Conservation (phyloP, 441 rosid genomes). For the Erodium moschatum region DNA sequence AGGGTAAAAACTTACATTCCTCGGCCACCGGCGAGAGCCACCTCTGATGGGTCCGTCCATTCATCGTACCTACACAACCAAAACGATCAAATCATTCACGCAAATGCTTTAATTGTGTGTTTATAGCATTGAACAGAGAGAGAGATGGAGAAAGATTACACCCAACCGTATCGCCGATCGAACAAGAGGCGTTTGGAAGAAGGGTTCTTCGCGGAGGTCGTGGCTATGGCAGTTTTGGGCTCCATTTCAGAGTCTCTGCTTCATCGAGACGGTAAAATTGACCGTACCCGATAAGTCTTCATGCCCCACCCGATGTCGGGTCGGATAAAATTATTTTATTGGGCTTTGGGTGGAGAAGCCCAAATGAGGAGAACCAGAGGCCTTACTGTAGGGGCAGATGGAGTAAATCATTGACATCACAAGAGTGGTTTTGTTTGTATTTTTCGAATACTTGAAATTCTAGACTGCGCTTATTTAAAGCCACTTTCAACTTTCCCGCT, state of each 20-base stretch:
- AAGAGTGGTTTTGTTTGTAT: not conserved
- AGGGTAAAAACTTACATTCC: constrained; percentile 38
- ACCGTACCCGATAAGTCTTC: too few species aligned
- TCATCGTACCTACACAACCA: constrained; percentile 38
- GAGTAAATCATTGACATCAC: not conserved
- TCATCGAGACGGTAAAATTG: too few species aligned
- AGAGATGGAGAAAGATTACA: constrained; percentile 24
- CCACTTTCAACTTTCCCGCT: constrained; percentile 5
- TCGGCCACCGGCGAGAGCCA: constrained; percentile 55
- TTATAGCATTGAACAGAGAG: not conserved
- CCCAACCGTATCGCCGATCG: constrained; percentile 61
- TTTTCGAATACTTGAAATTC: too few species aligned
- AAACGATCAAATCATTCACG: not conserved
- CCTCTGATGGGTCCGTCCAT: constrained; percentile 54
- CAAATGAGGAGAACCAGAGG: not conserved
- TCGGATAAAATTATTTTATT: not conserved
- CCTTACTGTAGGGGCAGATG: not conserved
- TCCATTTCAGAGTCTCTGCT: constrained; percentile 5
- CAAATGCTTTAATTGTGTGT: not conserved
- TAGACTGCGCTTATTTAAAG: too few species aligned
- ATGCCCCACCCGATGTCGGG: too few species aligned
- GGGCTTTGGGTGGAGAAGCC: not conserved
- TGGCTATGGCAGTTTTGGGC: constrained; percentile 13
- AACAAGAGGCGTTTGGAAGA: constrained; percentile 36
- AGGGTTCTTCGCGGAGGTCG: not conserved